Evolutionary conservation across 2,329 filamentous ascomycete species (phyloP), one percentile per base, ranked within the genome.

Genomic region (Dothistroma pini): DNA sequence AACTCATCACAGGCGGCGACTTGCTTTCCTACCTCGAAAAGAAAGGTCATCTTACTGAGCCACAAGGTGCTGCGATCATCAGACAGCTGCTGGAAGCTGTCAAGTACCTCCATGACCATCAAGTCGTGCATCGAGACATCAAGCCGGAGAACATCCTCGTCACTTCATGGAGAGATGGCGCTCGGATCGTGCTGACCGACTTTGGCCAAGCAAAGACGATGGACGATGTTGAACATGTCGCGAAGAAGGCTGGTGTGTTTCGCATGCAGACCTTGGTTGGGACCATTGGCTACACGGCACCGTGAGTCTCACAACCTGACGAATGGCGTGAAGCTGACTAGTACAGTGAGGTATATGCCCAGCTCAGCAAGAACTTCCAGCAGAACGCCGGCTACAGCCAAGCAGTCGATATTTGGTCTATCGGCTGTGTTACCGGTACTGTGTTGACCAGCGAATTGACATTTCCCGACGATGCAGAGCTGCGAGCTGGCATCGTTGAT

Each of bases 141-240:
- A 88, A 87, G 67, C 84, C 84, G 0, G 85, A 87, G 56, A 87
- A 87, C 65, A 81, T 87, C 9, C 76, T 88, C 32, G 79, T 87
- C 78, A 82, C 82, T 0, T 83, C 81, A 1, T 76, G 81, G 56
- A 74, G 76, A 14, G 74, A 75, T 49, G 80, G 80, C 2, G 77
- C 78, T 22, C 78, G 85, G 22, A 75, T 87, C 8, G 77, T 87
- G 1, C 75, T 88, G 48, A 84, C 83, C 0, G 85, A 87, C 69
- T 88, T 88, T 68, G 85, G 85, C 9, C 80, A 81, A 65, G 80
- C 84, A 1, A 78, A 79, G 44, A 74, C 69, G n/a, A 59, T 79
- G 10, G 72, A 70, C 1, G 58, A 64, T 12, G 29, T 57, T 59
- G 72, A 55, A 61, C 76, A 47, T n/a, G 60, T 55, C 10, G 60